Base-by-base conservation (phyloP, 768 basidiomycete species). In the Dioszegia crocea region DNA sequence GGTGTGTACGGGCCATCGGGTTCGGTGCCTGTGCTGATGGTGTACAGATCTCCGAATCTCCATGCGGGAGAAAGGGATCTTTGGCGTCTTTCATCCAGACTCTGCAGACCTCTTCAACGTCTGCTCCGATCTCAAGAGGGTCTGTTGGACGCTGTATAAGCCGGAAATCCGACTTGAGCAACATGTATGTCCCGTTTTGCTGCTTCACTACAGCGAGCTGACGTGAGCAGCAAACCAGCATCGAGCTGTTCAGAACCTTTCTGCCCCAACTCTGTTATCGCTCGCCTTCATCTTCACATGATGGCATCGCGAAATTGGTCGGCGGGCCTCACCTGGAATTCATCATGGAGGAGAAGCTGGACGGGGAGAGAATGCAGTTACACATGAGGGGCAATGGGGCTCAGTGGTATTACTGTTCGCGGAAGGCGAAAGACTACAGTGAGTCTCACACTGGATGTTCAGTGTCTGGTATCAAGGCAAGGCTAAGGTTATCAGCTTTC, bases 221-320 rank as follows among this genome's bases (percentile, higher is more conserved):
- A n/a, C n/a, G n/a, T n/a, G 5, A 9, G 9, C 61, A 93, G 88
- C 89, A 93, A 69, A 91, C 91, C 80, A 80, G 81, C 11, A 83
- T 96, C 19, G 86, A 87, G 62, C 77, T 94, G 0, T 91, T 91
- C 77, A 82, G 85, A 40, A 84, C 89, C 0, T 97, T 99, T 72
- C 85, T 90, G 0, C 96, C 96, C 0, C 97, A 97, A 88, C 82
- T 99, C 39, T 96, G 91, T 79, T 91, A 89, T 69, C 84, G 94
- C 6, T 87, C 91, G 0, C 88, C 72, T 16, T 67, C 85, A 0
- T 84, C 82, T 62, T 88, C 83, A 62, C 83, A 94, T 24, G 87
- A 88, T 65, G 87, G 89, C 26, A 85, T 91, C 0, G 85, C 94
- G 47, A 88, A 86, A 65, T 84, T 87, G 58, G 93, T 99, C 10